Evolutionary conservation across 768 basidiomycete genomes (phyloP), one percentile per base, ranked within the genome.

Genomic region (Kwoniella sp.): DNA sequence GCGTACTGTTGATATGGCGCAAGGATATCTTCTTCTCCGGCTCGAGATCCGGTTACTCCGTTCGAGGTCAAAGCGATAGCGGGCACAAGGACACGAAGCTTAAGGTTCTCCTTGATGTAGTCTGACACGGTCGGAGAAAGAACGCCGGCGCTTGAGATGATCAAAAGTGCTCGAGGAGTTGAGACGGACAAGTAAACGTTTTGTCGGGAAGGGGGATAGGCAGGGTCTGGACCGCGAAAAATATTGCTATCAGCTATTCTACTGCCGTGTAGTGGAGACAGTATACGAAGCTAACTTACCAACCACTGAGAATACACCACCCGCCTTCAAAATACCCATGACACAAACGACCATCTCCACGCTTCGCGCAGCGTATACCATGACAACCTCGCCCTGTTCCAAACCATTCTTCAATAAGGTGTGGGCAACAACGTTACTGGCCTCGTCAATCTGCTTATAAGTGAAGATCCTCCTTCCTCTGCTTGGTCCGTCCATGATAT

Each of bases 261-360:
- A 28, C 2, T 2, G 45, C 2, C 25, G 26, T 26, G 48, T 1
- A 7, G n/a, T n/a, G 22, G 31, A 55, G 28, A 28, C 20, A n/a
- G n/a, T 15, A 67, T 1, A 37, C 58, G n/a, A n/a, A 4, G 3
- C 0, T 13, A 3, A 82, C 88, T 68, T 53, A 94, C 93, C 94
- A 52, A 98, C 95, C 66, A 99, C 96, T 52, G 91, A 94, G 83
- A 99, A 97, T 2, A 91, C 93, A 0, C 91, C 95, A 28, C 96
- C 96, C 2, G 90, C 92, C 82, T 97, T 97, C 68, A 98, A 85
- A 37, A 94, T 88, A 25, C 92, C 96, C 89, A 99, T 91, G 8
- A 98, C 93, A 4, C 95, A 94, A 2, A 98, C 90, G 1, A 96
- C 91, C 58, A 99, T 88, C 79, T 99, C 95, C 53, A 97, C 93